Conservation (phyloP, 768 basidiomycete species). For the Agrocybe praecox region DNA sequence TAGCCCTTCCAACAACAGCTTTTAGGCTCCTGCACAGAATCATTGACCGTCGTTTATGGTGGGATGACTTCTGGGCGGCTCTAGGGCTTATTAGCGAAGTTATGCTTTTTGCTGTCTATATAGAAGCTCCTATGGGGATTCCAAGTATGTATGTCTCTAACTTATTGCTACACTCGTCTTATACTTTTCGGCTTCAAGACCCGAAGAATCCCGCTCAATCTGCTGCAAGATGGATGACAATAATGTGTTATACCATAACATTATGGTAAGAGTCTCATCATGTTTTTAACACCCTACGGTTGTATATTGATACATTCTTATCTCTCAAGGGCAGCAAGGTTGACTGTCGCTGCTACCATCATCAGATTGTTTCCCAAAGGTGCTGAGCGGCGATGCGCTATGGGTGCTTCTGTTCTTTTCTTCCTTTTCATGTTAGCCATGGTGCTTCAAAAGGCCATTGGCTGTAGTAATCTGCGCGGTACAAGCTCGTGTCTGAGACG, state of each 20-base stretch:
- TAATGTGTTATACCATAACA: not conserved
- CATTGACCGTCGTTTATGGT: not conserved
- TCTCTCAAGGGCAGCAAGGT: slow-evolving; percentile 6
- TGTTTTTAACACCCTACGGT: not conserved
- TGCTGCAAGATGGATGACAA: not conserved
- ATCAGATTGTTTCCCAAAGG: slow-evolving; percentile 7
- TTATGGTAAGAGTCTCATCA: not conserved
- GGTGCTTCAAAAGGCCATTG: slow-evolving; percentile 10
- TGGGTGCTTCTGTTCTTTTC: not conserved
- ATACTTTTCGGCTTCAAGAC: not conserved
- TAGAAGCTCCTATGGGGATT: not conserved
- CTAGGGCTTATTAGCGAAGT: not conserved
- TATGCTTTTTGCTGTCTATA: not conserved
- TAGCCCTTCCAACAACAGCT: not conserved
- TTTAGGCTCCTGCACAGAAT: slow-evolving; percentile 1
- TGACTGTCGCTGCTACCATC: slow-evolving; percentile 14
- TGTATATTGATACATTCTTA: not conserved
- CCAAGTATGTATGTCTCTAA: not conserved
- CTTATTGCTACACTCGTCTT: no score
- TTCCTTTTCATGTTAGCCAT: slow-evolving; percentile 3
- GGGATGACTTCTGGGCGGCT: slow-evolving; percentile 11
- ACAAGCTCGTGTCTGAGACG: not conserved
- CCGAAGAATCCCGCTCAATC: not conserved
- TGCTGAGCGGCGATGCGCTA: not conserved
- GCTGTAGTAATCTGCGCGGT: slow-evolving; percentile 3